Percentiles rank a stretch among this genome's conserved stretches.
Conservation (phyloP, 2,329 filamentous ascomycete genomes). For the Aureobasidium sp. region DNA sequence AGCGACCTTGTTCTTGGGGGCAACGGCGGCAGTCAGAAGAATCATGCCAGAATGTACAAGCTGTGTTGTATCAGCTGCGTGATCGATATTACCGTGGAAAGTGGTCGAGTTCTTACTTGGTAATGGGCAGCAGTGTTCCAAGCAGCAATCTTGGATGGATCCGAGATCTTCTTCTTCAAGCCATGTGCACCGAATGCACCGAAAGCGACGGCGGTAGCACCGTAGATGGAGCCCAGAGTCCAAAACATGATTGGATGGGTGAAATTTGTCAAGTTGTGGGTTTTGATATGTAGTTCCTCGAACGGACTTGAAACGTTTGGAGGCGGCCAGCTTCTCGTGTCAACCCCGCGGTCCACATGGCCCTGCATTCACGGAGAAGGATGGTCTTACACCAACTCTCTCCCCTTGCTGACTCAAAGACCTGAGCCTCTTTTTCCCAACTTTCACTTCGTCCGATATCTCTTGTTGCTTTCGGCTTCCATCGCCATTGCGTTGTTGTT, state of each 20-base stretch:
- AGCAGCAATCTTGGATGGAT: conserved; percentile 50
- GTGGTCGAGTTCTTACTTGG: conserved; percentile 38
- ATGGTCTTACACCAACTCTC: not conserved
- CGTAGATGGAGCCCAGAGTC: conserved; percentile 54
- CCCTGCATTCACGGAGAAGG: not conserved
- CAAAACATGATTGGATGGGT: conserved; percentile 32
- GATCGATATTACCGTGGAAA: not conserved
- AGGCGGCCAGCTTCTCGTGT: not conserved
- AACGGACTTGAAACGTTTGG: not conserved
- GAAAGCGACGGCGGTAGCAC: conserved; percentile 51
- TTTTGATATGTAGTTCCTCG: not conserved
- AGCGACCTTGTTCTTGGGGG: conserved; percentile 37
- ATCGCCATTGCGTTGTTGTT: not conserved
- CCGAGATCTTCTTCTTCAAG: conserved; percentile 51
- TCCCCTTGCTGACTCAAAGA: not conserved
- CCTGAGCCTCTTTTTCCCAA: not conserved
- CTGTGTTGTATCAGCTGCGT: conserved; percentile 28
- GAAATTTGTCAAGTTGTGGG: not conserved
- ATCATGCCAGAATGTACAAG: conserved; percentile 54
- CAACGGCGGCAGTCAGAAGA: conserved; percentile 40
- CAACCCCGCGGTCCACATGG: not conserved
- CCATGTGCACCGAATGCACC: conserved; percentile 63
- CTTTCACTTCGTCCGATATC: not conserved
- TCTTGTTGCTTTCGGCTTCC: not conserved
- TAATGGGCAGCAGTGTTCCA: conserved; percentile 60